Percentiles rank a stretch among this genome's conserved stretches.
Conservation (phyloP, 192 early-diverging fungal species). For the Backusella circina region DNA sequence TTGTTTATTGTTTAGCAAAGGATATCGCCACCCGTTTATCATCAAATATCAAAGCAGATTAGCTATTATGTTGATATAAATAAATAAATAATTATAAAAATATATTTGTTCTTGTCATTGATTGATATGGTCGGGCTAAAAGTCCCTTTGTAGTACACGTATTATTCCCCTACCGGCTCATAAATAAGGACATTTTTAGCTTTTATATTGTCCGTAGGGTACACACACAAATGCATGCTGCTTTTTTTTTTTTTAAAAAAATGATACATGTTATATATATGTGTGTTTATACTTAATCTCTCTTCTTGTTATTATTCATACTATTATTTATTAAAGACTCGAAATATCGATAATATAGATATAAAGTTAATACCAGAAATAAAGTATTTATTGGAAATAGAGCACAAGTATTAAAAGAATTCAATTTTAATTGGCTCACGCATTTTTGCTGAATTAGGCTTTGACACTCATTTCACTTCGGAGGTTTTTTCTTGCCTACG, state of each 20-base stretch:
- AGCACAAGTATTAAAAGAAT: neutral
- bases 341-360: no score
- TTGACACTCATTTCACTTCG: neutral
- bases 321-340: neutral
- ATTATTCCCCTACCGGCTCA: neutral
- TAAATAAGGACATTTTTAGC: neutral
- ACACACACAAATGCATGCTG: neutral
- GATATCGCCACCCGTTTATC: neutral
- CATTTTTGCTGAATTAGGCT: neutral
- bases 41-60: neutral
- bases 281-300: neutral
- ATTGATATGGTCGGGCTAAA: neutral
- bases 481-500: neutral
- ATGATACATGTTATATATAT: neutral
- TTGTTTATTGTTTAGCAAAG: conserved; percentile 13
- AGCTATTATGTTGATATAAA: neutral
- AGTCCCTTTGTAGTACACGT: neutral
- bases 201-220: neutral
- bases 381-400: neutral
- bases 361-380: no score
- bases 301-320: neutral
- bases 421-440: neutral
- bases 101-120: neutral
- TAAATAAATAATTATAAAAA: neutral
- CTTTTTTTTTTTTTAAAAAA: neutral